Evolutionary conservation across 2,329 filamentous ascomycete genomes (phyloP).

Genomic region (Diplodia sapinea): DNA sequence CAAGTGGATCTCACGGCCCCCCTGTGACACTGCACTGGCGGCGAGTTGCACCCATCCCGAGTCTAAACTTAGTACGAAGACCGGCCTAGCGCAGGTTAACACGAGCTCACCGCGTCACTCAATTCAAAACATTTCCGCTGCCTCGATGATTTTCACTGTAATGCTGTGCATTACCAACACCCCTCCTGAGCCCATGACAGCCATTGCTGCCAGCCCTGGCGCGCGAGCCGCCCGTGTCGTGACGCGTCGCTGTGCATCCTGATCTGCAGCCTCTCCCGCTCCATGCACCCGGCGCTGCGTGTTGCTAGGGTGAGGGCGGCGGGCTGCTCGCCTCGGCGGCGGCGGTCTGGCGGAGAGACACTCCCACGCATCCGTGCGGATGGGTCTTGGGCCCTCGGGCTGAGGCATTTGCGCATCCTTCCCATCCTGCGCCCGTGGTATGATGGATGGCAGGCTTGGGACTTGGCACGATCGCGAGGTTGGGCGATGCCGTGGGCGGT

Average conservation of each 20-base stretch:
- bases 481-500: conserved; percentile 4
- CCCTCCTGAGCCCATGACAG: neutral
- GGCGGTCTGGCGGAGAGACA: conserved; percentile 19
- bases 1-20: conserved; percentile 27
- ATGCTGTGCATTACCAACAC: neutral
- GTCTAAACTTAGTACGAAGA: conserved; percentile 29
- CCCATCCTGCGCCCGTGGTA: neutral
- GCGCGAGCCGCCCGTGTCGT: neutral
- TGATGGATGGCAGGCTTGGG: neutral
- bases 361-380: conserved; percentile 19
- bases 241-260: conserved; percentile 15
- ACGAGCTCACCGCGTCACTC: conserved; percentile 28
- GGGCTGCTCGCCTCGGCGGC: conserved; percentile 16
- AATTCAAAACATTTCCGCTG: conserved; percentile 23
- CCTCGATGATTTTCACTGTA: neutral
- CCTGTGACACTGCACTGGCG: conserved; percentile 13
- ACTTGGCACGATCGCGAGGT: neutral
- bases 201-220: neutral
- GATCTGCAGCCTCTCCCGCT: conserved; percentile 27
- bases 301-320: conserved; percentile 17
- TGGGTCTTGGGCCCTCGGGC: neutral
- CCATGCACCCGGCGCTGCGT: neutral
- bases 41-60: conserved; percentile 20
- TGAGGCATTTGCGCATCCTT: conserved; percentile 19
- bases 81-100: conserved; percentile 26